A percentile compares a stretch with the other conserved stretches of the same genome.
Conservation (phyloP, 83 land plant species). For the Picea abies region DNA sequence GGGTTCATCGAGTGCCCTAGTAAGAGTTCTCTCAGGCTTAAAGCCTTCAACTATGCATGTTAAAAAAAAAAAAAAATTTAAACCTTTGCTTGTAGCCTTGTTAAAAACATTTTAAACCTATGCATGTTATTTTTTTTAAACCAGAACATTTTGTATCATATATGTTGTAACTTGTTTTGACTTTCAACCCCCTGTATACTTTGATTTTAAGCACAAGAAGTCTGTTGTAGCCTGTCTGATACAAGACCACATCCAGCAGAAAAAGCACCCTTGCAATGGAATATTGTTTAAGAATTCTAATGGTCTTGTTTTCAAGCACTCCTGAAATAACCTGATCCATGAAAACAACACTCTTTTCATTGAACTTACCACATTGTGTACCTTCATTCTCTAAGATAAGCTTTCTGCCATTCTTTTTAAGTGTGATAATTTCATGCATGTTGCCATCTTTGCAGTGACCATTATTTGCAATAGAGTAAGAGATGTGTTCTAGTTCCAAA, state of each 20-base stretch:
- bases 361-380: background rate
- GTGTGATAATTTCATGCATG: constrained; percentile 39
- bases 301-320: background rate
- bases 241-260: background rate
- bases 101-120: too few species aligned
- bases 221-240: background rate
- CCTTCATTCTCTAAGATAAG: background rate
- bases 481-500: constrained; percentile 46
- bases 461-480: constrained; percentile 64
- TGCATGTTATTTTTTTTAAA: too few species aligned
- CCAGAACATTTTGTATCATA: too few species aligned
- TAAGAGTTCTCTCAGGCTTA: too few species aligned
- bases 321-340: background rate
- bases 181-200: background rate
- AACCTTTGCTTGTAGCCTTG: too few species aligned
- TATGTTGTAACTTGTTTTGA: too few species aligned
- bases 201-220: background rate
- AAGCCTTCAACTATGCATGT: too few species aligned
- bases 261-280: background rate
- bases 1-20: too few species aligned
- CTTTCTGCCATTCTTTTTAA: constrained; percentile 5
- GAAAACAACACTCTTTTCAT: background rate
- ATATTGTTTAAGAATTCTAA: background rate
- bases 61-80: too few species aligned
- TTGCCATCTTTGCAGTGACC: constrained; percentile 65